phyloP scores from a whole-genome alignment of 345 rosid species.

The Lepidium didymum region DNA sequence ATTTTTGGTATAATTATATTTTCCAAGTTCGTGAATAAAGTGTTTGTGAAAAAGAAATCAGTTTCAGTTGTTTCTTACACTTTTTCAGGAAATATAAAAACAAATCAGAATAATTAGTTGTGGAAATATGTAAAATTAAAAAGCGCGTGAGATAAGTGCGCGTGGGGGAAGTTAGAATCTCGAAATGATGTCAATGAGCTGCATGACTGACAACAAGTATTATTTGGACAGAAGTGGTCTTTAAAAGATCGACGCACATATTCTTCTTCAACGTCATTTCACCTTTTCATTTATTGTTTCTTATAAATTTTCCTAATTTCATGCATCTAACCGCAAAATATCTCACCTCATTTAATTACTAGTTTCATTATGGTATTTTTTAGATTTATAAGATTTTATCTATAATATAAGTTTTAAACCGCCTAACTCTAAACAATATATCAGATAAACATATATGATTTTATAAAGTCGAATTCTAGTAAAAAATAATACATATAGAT shows the following conservation, averaged over 20 bases:
- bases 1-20: background rate
- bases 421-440: too few species aligned
- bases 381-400: too few species aligned
- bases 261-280: constrained; percentile 13
- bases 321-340: background rate
- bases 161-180: background rate
- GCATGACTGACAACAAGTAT: constrained; percentile 22
- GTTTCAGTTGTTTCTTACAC: constrained; percentile 5
- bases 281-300: background rate
- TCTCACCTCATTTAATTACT: background rate
- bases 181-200: constrained; percentile 11
- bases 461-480: too few species aligned
- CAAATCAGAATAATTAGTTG: background rate
- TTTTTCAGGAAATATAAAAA: background rate
- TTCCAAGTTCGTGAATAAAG: background rate
- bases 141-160: background rate
- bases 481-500: too few species aligned
- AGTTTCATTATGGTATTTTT: too few species aligned
- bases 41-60: background rate
- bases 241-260: constrained; percentile 21
- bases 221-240: constrained; percentile 17
- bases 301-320: background rate
- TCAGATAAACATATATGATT: too few species aligned
- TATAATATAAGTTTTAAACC: too few species aligned
- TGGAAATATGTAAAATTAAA: background rate